phyloP scores from a whole-genome alignment of 371 early-diverging fungal genomes.

The Ordospora colligata region DNA sequence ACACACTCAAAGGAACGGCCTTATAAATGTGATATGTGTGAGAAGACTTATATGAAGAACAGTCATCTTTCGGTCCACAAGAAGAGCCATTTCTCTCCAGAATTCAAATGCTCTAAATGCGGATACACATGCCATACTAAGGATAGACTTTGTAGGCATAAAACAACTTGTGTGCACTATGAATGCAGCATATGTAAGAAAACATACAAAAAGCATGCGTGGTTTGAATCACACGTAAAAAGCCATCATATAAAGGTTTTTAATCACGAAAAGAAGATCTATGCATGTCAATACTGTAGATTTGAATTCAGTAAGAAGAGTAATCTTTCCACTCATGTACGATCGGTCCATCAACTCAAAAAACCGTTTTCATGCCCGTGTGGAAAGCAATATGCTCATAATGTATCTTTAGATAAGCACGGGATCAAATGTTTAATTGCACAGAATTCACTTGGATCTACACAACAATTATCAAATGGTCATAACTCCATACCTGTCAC shows the following conservation, averaged over 20 bases:
- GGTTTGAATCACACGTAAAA: slow-evolving; percentile 3
- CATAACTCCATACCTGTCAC: background rate
- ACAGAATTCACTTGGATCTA: background rate
- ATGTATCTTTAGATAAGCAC: background rate
- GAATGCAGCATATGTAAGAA: background rate
- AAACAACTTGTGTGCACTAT: background rate
- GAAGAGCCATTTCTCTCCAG: slow-evolving; percentile 7
- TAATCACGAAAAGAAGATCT: background rate
- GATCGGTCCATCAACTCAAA: background rate
- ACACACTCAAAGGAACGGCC: slow-evolving; percentile 14
- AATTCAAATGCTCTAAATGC: background rate
- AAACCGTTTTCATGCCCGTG: background rate
- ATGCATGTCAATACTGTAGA: slow-evolving; percentile 5
- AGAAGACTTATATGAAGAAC: slow-evolving; percentile 3
- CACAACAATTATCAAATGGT: background rate
- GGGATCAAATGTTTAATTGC: background rate
- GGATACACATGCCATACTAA: background rate
- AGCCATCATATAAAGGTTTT: background rate
- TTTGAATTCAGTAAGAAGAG: slow-evolving; percentile 16
- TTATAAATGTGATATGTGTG: slow-evolving; percentile 32
- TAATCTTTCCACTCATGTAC: background rate
- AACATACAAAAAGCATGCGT: background rate
- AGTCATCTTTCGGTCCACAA: slow-evolving; percentile 11
- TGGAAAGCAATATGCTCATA: background rate
- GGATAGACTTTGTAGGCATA: background rate